A percentile compares a stretch with the other conserved stretches of the same genome.
Conservation (phyloP, 352 stramenopile genomes). For the Phytopythium ostracodes region DNA sequence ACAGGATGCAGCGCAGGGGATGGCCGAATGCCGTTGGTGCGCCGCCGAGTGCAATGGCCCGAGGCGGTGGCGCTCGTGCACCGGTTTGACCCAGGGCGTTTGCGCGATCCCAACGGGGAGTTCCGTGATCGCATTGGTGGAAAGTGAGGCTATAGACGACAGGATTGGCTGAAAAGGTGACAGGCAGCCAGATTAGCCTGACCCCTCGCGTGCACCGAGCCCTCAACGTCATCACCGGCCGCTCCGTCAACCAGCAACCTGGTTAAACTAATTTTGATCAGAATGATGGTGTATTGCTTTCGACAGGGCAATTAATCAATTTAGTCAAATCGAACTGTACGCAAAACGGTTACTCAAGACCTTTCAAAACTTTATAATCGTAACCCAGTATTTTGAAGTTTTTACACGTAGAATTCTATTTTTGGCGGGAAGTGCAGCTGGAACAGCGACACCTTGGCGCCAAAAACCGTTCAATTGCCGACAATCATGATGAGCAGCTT, state of each 20-base stretch:
- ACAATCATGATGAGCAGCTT: conserved; percentile 45
- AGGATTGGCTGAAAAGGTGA: neutral
- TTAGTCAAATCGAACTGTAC: too few species aligned
- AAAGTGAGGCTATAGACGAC: neutral
- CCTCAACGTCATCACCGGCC: neutral
- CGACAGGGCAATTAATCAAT: too few species aligned
- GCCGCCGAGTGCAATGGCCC: too few species aligned
- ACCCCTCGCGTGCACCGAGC: neutral
- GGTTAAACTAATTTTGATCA: too few species aligned
- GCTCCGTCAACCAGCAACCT: neutral
- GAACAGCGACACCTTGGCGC: neutral
- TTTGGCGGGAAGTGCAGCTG: conserved; percentile 3
- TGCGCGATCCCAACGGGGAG: neutral
- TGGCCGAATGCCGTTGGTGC: too few species aligned
- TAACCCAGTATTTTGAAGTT: neutral
- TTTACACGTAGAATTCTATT: neutral
- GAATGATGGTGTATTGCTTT: too few species aligned
- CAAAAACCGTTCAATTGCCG: neutral
- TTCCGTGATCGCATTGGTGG: neutral
- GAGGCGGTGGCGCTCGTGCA: conserved; percentile 3
- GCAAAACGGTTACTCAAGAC: neutral
- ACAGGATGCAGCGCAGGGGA: too few species aligned
- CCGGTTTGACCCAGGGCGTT: neutral
- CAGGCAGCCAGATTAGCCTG: neutral
- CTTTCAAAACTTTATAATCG: neutral